Evolutionary conservation across 805 yeast species (phyloP).

Genomic region (Candida maris): DNA sequence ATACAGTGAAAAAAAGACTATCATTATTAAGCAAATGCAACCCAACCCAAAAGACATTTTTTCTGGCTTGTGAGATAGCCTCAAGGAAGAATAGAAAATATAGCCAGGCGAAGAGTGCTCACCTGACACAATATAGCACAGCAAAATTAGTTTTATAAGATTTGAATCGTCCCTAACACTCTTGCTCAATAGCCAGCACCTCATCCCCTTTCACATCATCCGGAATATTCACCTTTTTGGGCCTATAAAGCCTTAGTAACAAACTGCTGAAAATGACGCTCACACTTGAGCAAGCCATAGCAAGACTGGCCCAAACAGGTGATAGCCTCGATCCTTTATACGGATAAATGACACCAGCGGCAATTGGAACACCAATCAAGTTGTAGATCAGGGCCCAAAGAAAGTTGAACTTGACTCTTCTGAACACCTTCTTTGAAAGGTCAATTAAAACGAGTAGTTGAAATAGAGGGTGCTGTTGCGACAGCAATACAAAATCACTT

Average conservation of each 20-base stretch:
- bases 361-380: slow-evolving; percentile 55
- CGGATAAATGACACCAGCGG: slow-evolving; percentile 66
- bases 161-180: no score
- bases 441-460: slow-evolving; percentile 54
- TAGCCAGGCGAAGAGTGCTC: no score
- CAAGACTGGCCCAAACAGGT: slow-evolving; percentile 67
- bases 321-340: slow-evolving; percentile 48
- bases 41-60: no score
- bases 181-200: background rate
- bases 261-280: slow-evolving; percentile 55
- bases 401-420: slow-evolving; percentile 54
- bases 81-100: no score
- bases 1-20: no score
- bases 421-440: slow-evolving; percentile 46
- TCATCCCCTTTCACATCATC: background rate
- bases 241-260: slow-evolving; percentile 44
- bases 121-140: no score
- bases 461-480: slow-evolving; percentile 46
- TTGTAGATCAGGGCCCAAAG: slow-evolving; percentile 59
- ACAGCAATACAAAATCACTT: slow-evolving; percentile 67
- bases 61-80: no score
- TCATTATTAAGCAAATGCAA: no score
- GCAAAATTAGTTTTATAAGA: no score
- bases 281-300: slow-evolving; percentile 59
- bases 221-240: slow-evolving; percentile 20